These are phyloP conservation scores for Dothiorella sarmentorum DNA, from an alignment of 2,329 filamentous ascomycete genomes.

Conservation along the genomic window DNA sequence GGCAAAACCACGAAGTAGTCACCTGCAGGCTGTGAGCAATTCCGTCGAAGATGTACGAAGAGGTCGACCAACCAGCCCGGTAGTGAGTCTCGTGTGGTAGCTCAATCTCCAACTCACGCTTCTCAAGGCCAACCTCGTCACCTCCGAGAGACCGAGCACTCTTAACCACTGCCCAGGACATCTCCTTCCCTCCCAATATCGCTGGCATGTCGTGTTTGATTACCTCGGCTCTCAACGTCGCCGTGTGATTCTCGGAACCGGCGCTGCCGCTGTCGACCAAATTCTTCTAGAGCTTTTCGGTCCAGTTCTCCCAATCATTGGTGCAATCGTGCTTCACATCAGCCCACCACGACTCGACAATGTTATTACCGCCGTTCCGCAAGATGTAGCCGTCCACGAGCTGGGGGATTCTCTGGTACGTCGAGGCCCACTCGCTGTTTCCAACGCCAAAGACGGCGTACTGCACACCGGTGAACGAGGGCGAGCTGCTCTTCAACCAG, in stretches of 20 bases:
- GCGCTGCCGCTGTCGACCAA: background rate
- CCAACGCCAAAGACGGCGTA: conserved; percentile 43
- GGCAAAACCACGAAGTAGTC: conserved; percentile 13
- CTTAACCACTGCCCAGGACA: conserved; percentile 13
- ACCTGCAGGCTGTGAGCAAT: background rate
- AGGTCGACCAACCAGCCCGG: background rate
- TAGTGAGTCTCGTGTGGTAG: background rate
- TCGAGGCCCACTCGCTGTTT: conserved; percentile 41
- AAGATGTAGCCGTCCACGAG: conserved; percentile 50
- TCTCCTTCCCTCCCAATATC: conserved; percentile 19
- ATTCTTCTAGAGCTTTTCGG: conserved; percentile 19
- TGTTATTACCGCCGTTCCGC: conserved; percentile 48
- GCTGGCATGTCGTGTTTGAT: conserved; percentile 12
- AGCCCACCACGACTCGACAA: conserved; percentile 53
- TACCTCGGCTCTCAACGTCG: background rate
- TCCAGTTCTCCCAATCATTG: conserved; percentile 24
- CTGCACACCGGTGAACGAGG: conserved; percentile 52
- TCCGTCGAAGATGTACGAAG: background rate
- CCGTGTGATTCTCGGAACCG: background rate
- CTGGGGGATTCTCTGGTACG: conserved; percentile 40
- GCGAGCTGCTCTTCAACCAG: conserved; percentile 58
- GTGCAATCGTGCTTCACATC: conserved; percentile 44
- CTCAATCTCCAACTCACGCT: conserved; percentile 10
- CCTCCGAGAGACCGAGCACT: background rate
- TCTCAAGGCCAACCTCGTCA: conserved; percentile 19